Base-by-base conservation (phyloP, 495 filamentous ascomycete genomes). In the Neurospora tetraspora region DNA sequence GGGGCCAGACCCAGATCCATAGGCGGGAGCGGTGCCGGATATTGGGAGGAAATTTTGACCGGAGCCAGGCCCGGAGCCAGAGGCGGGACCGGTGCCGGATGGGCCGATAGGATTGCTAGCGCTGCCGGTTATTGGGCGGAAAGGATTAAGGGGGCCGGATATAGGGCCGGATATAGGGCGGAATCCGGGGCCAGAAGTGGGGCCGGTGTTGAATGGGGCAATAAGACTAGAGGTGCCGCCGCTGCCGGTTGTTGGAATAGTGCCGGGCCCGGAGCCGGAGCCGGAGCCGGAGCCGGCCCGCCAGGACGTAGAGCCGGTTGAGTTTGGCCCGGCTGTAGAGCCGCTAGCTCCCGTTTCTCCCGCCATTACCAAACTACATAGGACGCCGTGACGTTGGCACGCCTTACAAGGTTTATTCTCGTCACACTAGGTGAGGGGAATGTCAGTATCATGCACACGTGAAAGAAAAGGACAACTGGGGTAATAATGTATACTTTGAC, bases 321-420 rank as follows among this genome's bases (percentile, higher is more conserved):
- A n/a, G 42, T 18, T 45, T 45, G 42, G 18, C 18, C 18, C 42
- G 42, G 42, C 8, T 45, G 18, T 45, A n/a, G 20, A 23, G n/a
- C 45, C 45, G 10, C 45, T 47, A 23, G 45, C 20, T 53, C 23
- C 47, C 20, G 11, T 12, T 53, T 5, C 20, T 53, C 11, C 47
- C 5, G 10, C 16, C 38, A 70, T 39, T 31, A 72, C 65, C 7
- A 80, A 76, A 70, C 79, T 81, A 65, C 79, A 81, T 12, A 76
- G 70, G n/a, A 81, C 72, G 34, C 72, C 71, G 27, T 81, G 79
- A 18, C 79, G 76, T 16, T 74, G 37, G 69, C 79, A 81, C 7
- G 79, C 79, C 10, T n/a, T 73, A 72, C 79, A 81, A 4, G 79
- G 79, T 20, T 70, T 71, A 0, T 74, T 73, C 53, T 81, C 79